These are phyloP conservation scores for Basidiobolus meristosporus DNA, from an alignment of 371 early-diverging fungal genomes.

Conservation along the genomic window DNA sequence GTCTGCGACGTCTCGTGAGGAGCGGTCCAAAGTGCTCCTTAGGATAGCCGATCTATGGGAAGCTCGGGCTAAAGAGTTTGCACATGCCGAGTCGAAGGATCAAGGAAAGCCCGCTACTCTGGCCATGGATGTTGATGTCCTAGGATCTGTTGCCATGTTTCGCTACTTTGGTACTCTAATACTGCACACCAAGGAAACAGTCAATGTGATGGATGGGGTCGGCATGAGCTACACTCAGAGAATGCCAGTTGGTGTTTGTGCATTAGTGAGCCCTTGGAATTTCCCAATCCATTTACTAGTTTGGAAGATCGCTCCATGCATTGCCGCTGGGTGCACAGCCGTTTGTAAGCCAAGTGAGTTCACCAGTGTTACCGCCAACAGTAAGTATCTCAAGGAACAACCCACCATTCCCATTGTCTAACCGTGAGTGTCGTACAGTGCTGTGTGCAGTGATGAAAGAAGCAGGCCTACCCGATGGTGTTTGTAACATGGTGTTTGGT, in stretches of 20 bases:
- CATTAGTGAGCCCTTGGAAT: conserved; percentile 50
- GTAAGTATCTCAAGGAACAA: conserved; percentile 1
- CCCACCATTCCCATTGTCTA: neutral
- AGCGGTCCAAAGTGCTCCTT: conserved; percentile 22
- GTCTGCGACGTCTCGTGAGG: conserved; percentile 22
- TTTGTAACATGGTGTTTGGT: too few species aligned
- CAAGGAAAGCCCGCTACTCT: conserved; percentile 43
- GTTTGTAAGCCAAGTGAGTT: conserved; percentile 62
- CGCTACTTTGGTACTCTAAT: conserved; percentile 59
- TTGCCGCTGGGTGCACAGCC: conserved; percentile 18
- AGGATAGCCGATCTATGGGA: conserved; percentile 44
- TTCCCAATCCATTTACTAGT: conserved; percentile 47
- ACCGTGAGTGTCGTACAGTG: conserved; percentile 9
- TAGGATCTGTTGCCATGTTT: conserved; percentile 41
- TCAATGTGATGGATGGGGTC: too few species aligned
- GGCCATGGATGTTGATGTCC: conserved; percentile 42
- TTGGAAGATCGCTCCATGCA: conserved; percentile 61
- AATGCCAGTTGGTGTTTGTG: conserved; percentile 45
- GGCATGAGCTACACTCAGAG: conserved; percentile 25
- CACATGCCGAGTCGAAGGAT: conserved; percentile 26
- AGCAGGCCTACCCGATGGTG: conserved; percentile 49
- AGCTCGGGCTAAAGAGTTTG: conserved; percentile 17
- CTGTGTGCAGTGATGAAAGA: conserved; percentile 33
- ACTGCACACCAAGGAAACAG: conserved; percentile 9
- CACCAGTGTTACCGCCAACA: conserved; percentile 39